Evolutionary conservation across 108 stramenopile genomes (phyloP).

Genomic region (Nannochloropsis oceanica): DNA sequence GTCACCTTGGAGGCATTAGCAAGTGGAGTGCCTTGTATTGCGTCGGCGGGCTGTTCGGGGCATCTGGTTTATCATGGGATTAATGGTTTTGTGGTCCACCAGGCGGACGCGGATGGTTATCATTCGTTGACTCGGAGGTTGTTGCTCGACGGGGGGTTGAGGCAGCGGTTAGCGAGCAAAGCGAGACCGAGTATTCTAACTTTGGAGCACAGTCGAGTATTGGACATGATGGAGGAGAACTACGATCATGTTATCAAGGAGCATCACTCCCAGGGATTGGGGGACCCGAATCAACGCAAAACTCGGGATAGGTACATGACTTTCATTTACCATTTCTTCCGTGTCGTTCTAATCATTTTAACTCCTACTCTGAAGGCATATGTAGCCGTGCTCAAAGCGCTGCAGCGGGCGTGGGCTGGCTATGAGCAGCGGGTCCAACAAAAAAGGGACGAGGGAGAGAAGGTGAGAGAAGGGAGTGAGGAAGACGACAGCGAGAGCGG

Average conservation of each 20-base stretch:
- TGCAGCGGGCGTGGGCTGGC: too few species aligned
- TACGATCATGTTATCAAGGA: not conserved
- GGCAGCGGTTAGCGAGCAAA: not conserved
- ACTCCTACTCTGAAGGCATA: not conserved
- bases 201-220: not conserved
- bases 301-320: not conserved
- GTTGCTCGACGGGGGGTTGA: not conserved
- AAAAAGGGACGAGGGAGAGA: too few species aligned
- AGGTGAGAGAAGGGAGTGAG: too few species aligned
- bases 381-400: not conserved
- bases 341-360: not conserved
- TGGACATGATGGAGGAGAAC: not conserved
- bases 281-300: too few species aligned
- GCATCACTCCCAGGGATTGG: too few species aligned
- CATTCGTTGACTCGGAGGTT: not conserved
- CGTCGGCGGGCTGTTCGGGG: conserved; percentile 42
- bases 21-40: conserved; percentile 48
- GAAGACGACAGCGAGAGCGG: too few species aligned
- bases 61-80: not conserved
- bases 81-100: not conserved
- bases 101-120: not conserved
- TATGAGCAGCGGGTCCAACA: too few species aligned
- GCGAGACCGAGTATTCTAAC: not conserved
- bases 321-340: not conserved
- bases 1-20: conserved; percentile 56